Percentiles rank a stretch among this genome's conserved stretches.
These are phyloP conservation scores for Eucalyptus dawsonii DNA, from an alignment of 345 rosid genomes.

Conservation along the genomic window DNA sequence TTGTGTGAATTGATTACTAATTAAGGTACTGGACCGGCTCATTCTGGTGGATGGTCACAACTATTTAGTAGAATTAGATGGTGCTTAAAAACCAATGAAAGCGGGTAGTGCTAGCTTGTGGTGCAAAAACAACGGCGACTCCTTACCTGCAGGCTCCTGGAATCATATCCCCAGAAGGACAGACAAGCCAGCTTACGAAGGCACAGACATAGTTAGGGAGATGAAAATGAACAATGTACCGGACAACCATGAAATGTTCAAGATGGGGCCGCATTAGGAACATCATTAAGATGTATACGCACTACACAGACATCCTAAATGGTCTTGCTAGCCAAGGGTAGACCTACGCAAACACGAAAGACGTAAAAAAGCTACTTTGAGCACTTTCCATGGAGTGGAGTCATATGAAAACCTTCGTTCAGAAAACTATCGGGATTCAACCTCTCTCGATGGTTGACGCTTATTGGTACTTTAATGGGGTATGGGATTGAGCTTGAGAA, in stretches of 20 bases:
- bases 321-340: neutral
- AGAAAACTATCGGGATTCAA: neutral
- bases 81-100: neutral
- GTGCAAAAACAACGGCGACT: neutral
- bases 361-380: neutral
- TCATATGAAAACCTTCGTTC: neutral
- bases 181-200: neutral
- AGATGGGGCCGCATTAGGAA: neutral
- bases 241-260: neutral
- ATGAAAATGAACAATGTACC: neutral
- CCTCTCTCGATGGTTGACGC: neutral
- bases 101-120: neutral
- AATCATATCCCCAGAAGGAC: neutral
- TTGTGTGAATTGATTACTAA: no score
- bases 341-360: neutral
- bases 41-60: rapidly evolving
- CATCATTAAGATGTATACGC: neutral
- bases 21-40: no score
- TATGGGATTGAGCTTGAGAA: neutral
- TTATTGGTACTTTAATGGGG: neutral
- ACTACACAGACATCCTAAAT: neutral
- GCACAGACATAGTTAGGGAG: neutral
- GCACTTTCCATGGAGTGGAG: neutral
- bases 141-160: neutral
- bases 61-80: neutral